phyloP scores from a whole-genome alignment of 2,329 filamentous ascomycete genomes.

The Cadophora sp. region DNA sequence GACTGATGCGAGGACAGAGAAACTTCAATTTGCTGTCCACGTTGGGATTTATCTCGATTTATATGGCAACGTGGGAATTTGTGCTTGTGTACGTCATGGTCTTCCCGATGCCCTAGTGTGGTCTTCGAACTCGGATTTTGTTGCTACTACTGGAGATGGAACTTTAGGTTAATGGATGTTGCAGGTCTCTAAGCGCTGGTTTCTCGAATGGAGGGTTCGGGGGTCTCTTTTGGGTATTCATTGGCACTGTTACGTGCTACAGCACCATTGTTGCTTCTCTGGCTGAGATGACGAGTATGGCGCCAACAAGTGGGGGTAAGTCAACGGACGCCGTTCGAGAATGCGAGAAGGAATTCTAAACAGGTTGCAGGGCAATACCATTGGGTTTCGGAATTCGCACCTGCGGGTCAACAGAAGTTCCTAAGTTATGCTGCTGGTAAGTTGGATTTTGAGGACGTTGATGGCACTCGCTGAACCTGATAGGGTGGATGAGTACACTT shows the following conservation, averaged over 20 bases:
- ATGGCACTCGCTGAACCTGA: constrained; percentile 15
- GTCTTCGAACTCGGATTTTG: too few species aligned
- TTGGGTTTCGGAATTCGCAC: constrained; percentile 62
- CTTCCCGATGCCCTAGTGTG: background rate
- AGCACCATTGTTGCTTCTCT: constrained; percentile 38
- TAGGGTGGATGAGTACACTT: constrained; percentile 54
- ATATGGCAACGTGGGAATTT: constrained; percentile 54
- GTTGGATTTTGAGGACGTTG: background rate
- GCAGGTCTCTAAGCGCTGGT: constrained; percentile 43
- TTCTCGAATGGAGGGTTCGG: constrained; percentile 40
- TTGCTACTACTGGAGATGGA: background rate
- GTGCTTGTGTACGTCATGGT: constrained; percentile 45
- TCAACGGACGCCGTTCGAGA: background rate
- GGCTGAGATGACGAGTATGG: constrained; percentile 43
- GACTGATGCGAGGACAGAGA: constrained; percentile 37
- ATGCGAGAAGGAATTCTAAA: constrained; percentile 53
- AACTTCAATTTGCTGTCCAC: constrained; percentile 53
- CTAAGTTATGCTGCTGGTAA: constrained; percentile 58
- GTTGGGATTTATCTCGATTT: constrained; percentile 51
- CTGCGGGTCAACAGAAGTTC: constrained; percentile 55
- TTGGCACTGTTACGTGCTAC: constrained; percentile 46
- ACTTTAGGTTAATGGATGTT: too few species aligned
- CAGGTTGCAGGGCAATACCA: constrained; percentile 61
- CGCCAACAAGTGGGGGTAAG: constrained; percentile 36
- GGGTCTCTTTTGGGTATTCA: constrained; percentile 51